Percentiles rank a stretch among this genome's conserved stretches.
These are phyloP conservation scores for Metarhizium brunneum DNA, from an alignment of 2,329 filamentous ascomycete species.

Conservation along the genomic window DNA sequence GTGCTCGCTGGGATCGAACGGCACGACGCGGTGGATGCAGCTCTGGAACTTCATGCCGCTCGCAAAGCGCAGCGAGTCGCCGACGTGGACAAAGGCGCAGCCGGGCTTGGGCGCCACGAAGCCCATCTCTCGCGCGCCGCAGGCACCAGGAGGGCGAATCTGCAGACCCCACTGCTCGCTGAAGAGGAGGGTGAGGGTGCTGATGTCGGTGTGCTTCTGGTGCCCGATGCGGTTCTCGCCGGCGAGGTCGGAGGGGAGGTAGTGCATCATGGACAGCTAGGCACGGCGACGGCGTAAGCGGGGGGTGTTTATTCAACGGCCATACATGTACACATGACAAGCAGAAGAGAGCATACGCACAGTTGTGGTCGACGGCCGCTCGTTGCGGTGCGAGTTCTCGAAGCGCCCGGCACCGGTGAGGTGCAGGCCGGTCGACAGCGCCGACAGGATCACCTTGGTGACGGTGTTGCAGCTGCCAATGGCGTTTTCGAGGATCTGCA, in stretches of 20 bases:
- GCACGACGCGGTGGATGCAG: slow-evolving; percentile 49
- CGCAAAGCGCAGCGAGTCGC: slow-evolving; percentile 48
- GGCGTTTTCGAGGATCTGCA: slow-evolving; percentile 37
- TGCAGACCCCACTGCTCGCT: slow-evolving; percentile 48
- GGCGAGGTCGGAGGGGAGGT: slow-evolving; percentile 34
- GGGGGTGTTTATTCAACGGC: too few species aligned
- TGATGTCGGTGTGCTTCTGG: slow-evolving; percentile 49
- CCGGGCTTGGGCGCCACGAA: slow-evolving; percentile 43
- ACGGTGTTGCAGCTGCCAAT: slow-evolving; percentile 41
- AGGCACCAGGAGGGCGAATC: slow-evolving; percentile 35
- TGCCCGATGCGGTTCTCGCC: slow-evolving; percentile 37
- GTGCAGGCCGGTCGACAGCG: slow-evolving; percentile 36
- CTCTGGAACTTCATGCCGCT: slow-evolving; percentile 43
- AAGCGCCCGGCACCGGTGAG: slow-evolving; percentile 36
- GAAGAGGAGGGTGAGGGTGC: slow-evolving; percentile 45
- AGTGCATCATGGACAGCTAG: slow-evolving; percentile 44
- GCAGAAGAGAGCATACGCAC: neutral
- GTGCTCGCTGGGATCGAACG: slow-evolving; percentile 40
- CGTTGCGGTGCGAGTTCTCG: slow-evolving; percentile 42
- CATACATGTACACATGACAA: too few species aligned
- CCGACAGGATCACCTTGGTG: slow-evolving; percentile 40
- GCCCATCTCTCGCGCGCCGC: slow-evolving; percentile 35
- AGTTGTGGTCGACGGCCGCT: slow-evolving; percentile 20
- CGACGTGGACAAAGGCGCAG: slow-evolving; percentile 47
- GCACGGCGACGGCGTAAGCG: slow-evolving; percentile 25